phyloP scores from a whole-genome alignment of 257 asterid species.

The Solanum dulcamara region DNA sequence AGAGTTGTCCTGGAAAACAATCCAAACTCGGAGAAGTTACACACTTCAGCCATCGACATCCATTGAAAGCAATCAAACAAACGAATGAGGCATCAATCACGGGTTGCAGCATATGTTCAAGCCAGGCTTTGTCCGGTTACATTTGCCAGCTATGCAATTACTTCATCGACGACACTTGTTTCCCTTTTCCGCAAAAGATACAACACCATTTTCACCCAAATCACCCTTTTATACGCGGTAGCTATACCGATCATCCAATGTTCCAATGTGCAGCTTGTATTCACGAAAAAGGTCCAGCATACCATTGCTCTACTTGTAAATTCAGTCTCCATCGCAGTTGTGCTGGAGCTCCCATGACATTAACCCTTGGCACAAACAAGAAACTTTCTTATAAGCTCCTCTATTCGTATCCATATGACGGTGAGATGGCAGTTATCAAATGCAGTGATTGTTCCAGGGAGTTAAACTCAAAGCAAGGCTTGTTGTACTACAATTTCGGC shows the following conservation, averaged over 20 bases:
- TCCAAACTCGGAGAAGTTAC: background rate
- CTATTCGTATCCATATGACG: background rate
- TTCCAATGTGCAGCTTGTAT: background rate
- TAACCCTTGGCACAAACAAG: background rate
- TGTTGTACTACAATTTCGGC: background rate
- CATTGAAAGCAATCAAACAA: background rate
- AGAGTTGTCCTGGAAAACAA: background rate
- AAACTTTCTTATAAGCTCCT: background rate
- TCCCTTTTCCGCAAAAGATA: background rate
- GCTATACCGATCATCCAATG: background rate
- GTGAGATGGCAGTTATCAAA: background rate
- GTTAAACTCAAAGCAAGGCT: background rate
- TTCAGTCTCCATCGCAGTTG: background rate
- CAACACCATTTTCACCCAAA: background rate
- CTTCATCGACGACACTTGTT: background rate
- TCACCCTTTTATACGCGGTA: background rate
- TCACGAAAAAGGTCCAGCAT: background rate
- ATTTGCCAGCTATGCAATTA: background rate
- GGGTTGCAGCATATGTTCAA: background rate
- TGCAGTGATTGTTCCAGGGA: background rate
- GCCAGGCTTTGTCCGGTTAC: background rate
- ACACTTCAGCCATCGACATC: background rate
- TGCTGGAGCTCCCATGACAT: background rate
- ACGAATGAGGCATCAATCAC: background rate
- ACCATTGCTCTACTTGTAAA: background rate